Evolutionary conservation across 1,139 yeast species (phyloP), one percentile per base, ranked within the genome.

Genomic region (Pichia sp.): DNA sequence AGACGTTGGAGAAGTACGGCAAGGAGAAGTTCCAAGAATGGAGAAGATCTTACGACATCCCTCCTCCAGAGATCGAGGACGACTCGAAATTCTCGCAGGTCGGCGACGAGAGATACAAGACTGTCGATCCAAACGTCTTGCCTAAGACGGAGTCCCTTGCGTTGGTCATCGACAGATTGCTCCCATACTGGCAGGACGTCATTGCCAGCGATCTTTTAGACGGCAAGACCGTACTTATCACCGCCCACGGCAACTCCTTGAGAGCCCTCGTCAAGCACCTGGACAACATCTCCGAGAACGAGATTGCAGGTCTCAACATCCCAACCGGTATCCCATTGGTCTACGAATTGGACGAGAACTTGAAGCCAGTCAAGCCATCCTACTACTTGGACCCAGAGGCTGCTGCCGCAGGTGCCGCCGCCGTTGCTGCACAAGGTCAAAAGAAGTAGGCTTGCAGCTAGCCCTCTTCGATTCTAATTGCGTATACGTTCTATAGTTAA

Each of bases 311-410:
- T 63, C 85, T 91, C 74, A 92, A 92, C 85, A 90, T 92, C 73
- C 98, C 98, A 75, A 93, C 99, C 67, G 99, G 97, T 81, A 93
- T 92, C 65, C 99, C 99, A 72, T 85, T 93, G 77, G 97, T 93
- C 61, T 93, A 88, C 78, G 98, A 92, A 79, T 85, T 93, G 72
- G 97, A 92, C 73, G 87, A 81, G 59, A 71, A 80, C 70, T 86
- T 92, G 77, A 83, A 84, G 77, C 97, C 97, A 77, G 79, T 85
- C 71, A 91, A 91, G 84, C 89, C 92, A 64, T 86, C 95, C 67
- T 89, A 91, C 82, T 92, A 92, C 85, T 86, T 92, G 78, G 98
- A 92, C 78, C 98, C 98, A 68, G 97, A 90, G 79, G 98, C 97
- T 71, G 98, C 98, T 71, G 97, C 91, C 63, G 97, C 97, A 58